Base-by-base conservation (phyloP, 2,329 filamentous ascomycete genomes). In the Alternaria arborescens region DNA sequence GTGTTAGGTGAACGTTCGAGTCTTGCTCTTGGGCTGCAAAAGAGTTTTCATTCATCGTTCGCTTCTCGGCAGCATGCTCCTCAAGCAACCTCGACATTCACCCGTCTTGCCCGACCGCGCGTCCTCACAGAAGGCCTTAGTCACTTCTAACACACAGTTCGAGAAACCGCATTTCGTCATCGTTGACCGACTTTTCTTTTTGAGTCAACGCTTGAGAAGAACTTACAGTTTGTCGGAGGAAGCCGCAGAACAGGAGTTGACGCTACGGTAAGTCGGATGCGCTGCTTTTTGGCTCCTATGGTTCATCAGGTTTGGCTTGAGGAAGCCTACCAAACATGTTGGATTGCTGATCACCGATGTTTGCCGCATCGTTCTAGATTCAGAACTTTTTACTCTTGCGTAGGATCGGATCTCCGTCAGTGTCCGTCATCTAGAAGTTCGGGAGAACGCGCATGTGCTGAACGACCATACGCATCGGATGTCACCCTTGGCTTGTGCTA, bases 1-100 rank as follows among this genome's bases (percentile, higher is more conserved):
- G 60, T 55, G 52, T 46, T 54, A 47, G 43, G 48, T 44, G 43
- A 52, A 34, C 55, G 28, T 44, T 54, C 32, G 40, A 60, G 18
- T 60, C 52, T 60, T 36, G 24, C 58, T 53, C 52, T 63, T 58
- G 44, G 61, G 30, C 60, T 57, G 54, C 56, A 59, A 58, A 64
- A 70, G 65, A 71, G 51, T 66, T 71, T 72, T 69, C 62, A 61
- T 61, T 70, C 62, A 61, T 61, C 51, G 48, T 61, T 52, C 51
- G 55, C 61, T 53, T 63, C 58, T 60, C 53, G 58, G 62, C 62
- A 44, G 51, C 40, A 58, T 28, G 46, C 51, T 53, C 58, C 50
- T 66, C 44, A 51, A 48, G 47, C 51, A 46, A 60, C 44, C 43
- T 46, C 50, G 36, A 48, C 52, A 38, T 42, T 61, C 51, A 34